These are phyloP conservation scores for Psidium friedrichsthalianum DNA, from an alignment of 345 rosid species.

Conservation along the genomic window DNA sequence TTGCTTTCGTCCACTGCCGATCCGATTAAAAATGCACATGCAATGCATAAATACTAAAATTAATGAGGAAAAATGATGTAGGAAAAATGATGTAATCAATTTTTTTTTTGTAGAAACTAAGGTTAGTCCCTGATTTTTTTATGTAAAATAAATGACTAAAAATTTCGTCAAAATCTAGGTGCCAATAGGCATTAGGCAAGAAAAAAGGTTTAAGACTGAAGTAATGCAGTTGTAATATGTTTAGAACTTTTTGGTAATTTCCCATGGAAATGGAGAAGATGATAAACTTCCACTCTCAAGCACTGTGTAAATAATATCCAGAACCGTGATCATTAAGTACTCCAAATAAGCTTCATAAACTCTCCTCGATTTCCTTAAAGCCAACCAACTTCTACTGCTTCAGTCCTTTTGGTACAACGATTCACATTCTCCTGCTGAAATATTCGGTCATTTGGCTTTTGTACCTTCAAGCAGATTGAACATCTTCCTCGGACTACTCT, in stretches of 20 bases:
- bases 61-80: too few relatives aligned
- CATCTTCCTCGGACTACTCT: not conserved
- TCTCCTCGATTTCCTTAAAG: not conserved
- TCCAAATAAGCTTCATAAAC: not conserved
- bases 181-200: too few relatives aligned
- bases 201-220: not conserved
- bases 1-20: too few relatives aligned
- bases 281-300: not conserved
- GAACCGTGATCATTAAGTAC: not conserved
- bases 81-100: too few relatives aligned
- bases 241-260: too few relatives aligned
- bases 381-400: not conserved
- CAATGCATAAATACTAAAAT: too few relatives aligned
- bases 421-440: not conserved
- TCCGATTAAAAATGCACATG: too few relatives aligned
- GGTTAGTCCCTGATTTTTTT: too few relatives aligned
- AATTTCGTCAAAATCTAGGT: too few relatives aligned
- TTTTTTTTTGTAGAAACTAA: too few relatives aligned
- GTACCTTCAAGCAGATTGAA: not conserved
- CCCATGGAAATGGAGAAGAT: not conserved
- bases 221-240: not conserved
- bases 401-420: not conserved
- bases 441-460: not conserved
- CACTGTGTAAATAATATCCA: not conserved
- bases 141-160: too few relatives aligned